Conservation (phyloP, 495 filamentous ascomycete species). For the Jackrogersella minutella region DNA sequence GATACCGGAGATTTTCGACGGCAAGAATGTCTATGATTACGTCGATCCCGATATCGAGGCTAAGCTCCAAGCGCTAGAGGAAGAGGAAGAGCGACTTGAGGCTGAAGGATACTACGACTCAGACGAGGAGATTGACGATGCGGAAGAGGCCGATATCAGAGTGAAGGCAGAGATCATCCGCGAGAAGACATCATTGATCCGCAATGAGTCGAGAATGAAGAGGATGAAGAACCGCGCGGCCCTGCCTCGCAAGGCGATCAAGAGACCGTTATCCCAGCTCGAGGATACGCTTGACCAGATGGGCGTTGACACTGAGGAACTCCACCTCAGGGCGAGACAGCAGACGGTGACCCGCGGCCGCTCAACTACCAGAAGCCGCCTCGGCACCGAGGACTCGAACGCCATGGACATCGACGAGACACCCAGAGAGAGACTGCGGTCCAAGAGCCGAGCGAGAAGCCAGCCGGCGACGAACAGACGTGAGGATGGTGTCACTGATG, state of each 20-base stretch:
- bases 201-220: constrained; percentile 89
- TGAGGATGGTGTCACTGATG: constrained; percentile 77
- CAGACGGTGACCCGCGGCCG: constrained; percentile 69
- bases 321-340: constrained; percentile 73
- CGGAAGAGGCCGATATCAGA: constrained; percentile 82
- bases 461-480: constrained; percentile 79
- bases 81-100: constrained; percentile 91
- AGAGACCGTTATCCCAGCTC: constrained; percentile 82
- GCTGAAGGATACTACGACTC: constrained; percentile 59
- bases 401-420: constrained; percentile 88
- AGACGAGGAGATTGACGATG: constrained; percentile 73
- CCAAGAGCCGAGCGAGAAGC: constrained; percentile 80
- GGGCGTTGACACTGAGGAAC: constrained; percentile 81
- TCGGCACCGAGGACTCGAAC: constrained; percentile 64
- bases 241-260: constrained; percentile 80
- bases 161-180: constrained; percentile 95
- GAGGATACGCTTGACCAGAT: constrained; percentile 82
- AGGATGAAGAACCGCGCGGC: constrained; percentile 93
- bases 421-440: constrained; percentile 68
- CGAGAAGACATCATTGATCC: constrained; percentile 86
- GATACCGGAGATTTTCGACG: constrained; percentile 90
- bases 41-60: constrained; percentile 95
- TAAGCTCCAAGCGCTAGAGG: constrained; percentile 89
- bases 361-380: constrained; percentile 56
- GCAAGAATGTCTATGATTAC: constrained; percentile 96